Percentiles rank a stretch among this genome's conserved stretches.
Conservation (phyloP, 306 rosid species). For the Cicer judaicum region DNA sequence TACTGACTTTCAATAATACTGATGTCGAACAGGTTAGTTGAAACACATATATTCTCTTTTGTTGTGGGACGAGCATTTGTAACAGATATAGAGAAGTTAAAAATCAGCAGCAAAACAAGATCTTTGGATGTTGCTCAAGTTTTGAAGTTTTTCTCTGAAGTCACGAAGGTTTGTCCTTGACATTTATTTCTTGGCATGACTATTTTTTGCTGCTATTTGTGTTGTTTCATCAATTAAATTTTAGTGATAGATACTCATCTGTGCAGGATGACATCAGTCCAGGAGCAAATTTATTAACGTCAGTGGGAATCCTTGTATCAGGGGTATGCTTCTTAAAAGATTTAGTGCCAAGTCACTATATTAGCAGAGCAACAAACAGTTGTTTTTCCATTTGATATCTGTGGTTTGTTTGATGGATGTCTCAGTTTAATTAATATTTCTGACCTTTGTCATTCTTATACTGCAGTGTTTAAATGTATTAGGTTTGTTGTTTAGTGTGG, state of each 20-base stretch:
- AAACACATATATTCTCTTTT: constrained; percentile 97
- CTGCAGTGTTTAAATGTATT: constrained; percentile 13
- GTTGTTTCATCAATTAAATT: not conserved
- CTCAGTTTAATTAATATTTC: constrained; percentile 28
- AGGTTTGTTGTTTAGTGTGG: constrained; percentile 32
- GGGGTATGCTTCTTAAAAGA: constrained; percentile 68
- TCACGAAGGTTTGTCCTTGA: constrained; percentile 69
- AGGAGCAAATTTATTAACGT: constrained; percentile 91
- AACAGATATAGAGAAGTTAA: constrained; percentile 90
- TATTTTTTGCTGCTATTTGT: constrained; percentile 27
- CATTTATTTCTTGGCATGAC: constrained; percentile 37
- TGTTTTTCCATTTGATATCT: constrained; percentile 15
- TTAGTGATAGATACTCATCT: constrained; percentile 38
- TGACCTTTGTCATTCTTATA: constrained; percentile 29
- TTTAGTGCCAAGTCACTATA: constrained; percentile 37
- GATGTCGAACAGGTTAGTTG: constrained; percentile 82
- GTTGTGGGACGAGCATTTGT: constrained; percentile 99
- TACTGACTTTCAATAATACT: constrained; percentile 47
- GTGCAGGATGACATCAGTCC: constrained; percentile 86
- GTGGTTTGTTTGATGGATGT: constrained; percentile 30
- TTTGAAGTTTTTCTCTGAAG: constrained; percentile 75
- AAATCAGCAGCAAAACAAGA: constrained; percentile 83
- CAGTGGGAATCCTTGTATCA: constrained; percentile 88
- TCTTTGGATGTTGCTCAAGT: constrained; percentile 78
- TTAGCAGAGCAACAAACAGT: constrained; percentile 15